Conservation (phyloP, 2,329 filamentous ascomycete species). For the Ophiostoma novo-ulmi region DNA sequence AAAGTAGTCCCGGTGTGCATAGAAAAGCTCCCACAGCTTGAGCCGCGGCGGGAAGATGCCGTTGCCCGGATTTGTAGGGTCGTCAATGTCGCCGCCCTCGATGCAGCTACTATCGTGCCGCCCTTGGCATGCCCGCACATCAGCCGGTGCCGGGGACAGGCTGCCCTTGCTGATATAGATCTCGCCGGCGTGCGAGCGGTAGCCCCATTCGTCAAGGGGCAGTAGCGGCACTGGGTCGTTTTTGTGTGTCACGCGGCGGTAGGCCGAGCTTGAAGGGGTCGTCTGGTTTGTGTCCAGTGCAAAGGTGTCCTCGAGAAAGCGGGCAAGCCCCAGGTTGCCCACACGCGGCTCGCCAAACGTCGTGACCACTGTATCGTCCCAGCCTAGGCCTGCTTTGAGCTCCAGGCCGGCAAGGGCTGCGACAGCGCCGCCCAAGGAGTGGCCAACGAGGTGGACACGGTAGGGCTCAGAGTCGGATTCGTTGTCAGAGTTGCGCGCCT, state of each 20-base stretch:
- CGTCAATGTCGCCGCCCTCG: constrained; percentile 41
- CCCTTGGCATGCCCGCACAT: constrained; percentile 68
- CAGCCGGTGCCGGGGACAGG: constrained; percentile 61
- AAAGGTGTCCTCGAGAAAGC: constrained; percentile 53
- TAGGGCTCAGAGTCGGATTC: constrained; percentile 58
- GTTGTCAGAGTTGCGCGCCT: constrained; percentile 41
- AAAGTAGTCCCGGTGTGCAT: constrained; percentile 94
- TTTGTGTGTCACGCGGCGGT: constrained; percentile 76
- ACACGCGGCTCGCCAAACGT: constrained; percentile 85
- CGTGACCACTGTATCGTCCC: constrained; percentile 60
- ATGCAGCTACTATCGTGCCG: constrained; percentile 68
- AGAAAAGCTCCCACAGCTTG: constrained; percentile 87
- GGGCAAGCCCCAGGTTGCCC: constrained; percentile 53
- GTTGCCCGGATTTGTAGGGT: constrained; percentile 44
- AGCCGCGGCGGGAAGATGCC: constrained; percentile 45
- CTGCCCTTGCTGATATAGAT: constrained; percentile 72
- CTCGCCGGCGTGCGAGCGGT: constrained; percentile 77
- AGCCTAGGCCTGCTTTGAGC: constrained; percentile 41
- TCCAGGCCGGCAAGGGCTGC: constrained; percentile 83
- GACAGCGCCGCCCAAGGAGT: constrained; percentile 88
- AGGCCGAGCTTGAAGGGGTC: constrained; percentile 37
- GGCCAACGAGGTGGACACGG: constrained; percentile 73
- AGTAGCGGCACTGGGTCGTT: constrained; percentile 86
- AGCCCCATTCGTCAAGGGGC: constrained; percentile 84
- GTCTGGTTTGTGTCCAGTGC: constrained; percentile 33